phyloP scores from a whole-genome alignment of 257 asterid genomes.

The Solanum raphanifolium region DNA sequence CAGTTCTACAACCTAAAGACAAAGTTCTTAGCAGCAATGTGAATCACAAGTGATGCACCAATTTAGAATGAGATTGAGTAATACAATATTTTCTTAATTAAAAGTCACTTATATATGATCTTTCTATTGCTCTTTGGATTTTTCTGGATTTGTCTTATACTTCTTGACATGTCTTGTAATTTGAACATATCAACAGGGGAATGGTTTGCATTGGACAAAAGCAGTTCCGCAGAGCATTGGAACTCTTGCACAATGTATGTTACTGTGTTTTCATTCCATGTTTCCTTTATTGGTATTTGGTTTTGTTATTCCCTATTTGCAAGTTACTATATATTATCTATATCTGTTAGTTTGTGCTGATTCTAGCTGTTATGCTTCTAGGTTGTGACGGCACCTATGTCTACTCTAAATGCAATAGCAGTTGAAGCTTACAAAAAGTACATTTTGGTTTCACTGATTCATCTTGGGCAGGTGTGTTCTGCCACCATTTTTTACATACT shows the following conservation, averaged over 20 bases:
- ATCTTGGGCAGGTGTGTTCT: constrained; percentile 71
- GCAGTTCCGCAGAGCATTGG: constrained; percentile 71
- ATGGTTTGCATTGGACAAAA: constrained; percentile 94
- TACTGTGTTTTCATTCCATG: background rate
- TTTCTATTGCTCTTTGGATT: background rate
- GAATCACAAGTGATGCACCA: background rate
- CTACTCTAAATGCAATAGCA: constrained; percentile 67
- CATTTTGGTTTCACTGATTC: constrained; percentile 81
- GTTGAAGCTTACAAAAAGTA: constrained; percentile 96
- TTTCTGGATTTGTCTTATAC: background rate
- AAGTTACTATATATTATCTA: background rate
- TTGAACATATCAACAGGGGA: constrained; percentile 42
- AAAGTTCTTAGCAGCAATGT: background rate
- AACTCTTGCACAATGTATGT: constrained; percentile 81
- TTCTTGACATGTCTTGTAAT: background rate
- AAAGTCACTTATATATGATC: background rate
- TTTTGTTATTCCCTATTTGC: background rate
- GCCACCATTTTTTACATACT: background rate
- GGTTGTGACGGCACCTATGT: constrained; percentile 98
- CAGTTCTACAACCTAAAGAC: background rate
- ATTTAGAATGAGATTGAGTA: background rate
- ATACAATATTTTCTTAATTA: background rate
- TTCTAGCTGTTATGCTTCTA: constrained; percentile 17
- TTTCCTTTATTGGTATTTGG: background rate
- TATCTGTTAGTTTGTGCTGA: background rate